A percentile compares a stretch with the other conserved stretches of the same genome.
Evolutionary conservation across 768 basidiomycete genomes (phyloP).

Genomic region (Naematelia aurantialba): DNA sequence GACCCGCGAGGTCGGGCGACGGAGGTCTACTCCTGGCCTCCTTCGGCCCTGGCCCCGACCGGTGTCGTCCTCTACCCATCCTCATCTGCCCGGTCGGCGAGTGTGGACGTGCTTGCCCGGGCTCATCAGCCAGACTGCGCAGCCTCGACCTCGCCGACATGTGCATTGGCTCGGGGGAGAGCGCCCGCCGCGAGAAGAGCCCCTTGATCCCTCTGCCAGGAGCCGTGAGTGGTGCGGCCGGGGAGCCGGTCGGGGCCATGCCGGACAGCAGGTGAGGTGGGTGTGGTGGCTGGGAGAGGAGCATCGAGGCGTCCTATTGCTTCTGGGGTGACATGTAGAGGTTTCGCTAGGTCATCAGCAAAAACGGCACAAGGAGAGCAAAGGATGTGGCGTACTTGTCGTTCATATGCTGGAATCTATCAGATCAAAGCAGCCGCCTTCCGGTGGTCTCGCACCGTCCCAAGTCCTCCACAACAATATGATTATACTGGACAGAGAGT

Average conservation of each 20-base stretch:
- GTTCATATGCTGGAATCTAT: too few relatives aligned
- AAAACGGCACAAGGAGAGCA: background rate
- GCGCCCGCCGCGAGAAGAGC: constrained; percentile 17
- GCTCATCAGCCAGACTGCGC: constrained; percentile 4
- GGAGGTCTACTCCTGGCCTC: constrained; percentile 12
- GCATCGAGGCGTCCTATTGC: background rate
- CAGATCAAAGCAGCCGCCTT: too few relatives aligned
- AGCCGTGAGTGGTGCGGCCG: background rate
- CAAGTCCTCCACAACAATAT: too few relatives aligned
- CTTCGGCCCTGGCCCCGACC: background rate
- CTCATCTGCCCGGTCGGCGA: too few relatives aligned
- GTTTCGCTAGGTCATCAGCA: background rate
- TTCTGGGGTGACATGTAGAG: background rate
- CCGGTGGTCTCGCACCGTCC: too few relatives aligned
- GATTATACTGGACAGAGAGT: too few relatives aligned
- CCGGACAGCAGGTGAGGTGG: constrained; percentile 6
- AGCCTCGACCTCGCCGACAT: constrained; percentile 7
- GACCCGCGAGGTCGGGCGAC: constrained; percentile 11
- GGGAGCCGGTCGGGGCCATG: background rate
- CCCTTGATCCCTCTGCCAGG: constrained; percentile 22
- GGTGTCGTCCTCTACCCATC: constrained; percentile 1
- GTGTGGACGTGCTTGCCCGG: background rate
- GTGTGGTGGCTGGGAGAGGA: constrained; percentile 1
- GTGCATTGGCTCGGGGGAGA: constrained; percentile 20
- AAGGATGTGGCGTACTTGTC: background rate